phyloP scores from a whole-genome alignment of 257 asterid species.

The Solanum neorickii region DNA sequence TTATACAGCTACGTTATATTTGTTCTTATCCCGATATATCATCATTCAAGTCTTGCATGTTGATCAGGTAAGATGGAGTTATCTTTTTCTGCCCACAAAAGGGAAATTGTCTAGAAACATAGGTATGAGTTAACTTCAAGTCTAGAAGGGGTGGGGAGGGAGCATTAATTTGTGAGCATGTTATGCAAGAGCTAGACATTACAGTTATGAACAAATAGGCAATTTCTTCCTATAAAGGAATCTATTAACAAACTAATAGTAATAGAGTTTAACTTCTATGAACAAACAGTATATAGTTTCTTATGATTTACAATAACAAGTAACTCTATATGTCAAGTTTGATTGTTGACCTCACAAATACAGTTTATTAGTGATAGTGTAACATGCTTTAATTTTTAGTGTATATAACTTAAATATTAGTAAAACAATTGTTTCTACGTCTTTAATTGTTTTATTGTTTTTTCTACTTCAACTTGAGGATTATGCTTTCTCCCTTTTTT shows the following conservation, averaged over 20 bases:
- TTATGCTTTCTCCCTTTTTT: neutral
- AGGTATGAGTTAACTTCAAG: too few species aligned
- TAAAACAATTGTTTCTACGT: too few species aligned
- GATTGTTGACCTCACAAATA: neutral
- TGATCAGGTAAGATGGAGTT: too few species aligned
- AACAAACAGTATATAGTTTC: neutral
- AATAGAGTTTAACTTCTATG: neutral
- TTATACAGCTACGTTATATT: slow-evolving; percentile 3
- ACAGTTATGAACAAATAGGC: too few species aligned
- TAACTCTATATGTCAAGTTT: neutral
- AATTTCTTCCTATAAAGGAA: neutral
- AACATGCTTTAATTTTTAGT: neutral
- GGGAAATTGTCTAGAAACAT: too few species aligned
- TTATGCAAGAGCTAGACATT: too few species aligned
- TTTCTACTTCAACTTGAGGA: neutral
- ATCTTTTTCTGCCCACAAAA: too few species aligned
- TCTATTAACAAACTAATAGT: neutral
- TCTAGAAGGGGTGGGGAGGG: neutral
- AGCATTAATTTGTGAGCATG: neutral
- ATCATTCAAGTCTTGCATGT: too few species aligned
- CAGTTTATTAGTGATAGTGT: neutral
- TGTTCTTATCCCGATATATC: neutral
- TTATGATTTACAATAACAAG: neutral
- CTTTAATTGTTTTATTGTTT: too few species aligned
- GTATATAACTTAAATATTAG: too few species aligned